Percentiles rank a stretch among this genome's conserved stretches.
phyloP scores from a whole-genome alignment of 176 grass and related monocot genomes.

The Rhynchospora pubera region DNA sequence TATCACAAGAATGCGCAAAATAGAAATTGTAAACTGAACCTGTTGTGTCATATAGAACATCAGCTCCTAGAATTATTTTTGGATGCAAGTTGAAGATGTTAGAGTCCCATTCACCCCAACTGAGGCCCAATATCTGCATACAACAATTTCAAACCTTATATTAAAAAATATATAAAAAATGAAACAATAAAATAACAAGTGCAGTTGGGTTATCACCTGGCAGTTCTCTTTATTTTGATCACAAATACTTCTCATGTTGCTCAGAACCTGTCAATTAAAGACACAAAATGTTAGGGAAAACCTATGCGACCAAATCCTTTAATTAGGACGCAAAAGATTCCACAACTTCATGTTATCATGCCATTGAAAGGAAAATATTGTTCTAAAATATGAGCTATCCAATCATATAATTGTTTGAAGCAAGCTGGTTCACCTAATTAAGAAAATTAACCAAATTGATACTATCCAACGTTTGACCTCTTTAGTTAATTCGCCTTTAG shows the following conservation, averaged over 20 bases:
- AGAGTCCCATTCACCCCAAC: constrained; percentile 74
- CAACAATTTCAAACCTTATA: background rate
- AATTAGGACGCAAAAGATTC: too few species aligned
- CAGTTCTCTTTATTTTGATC: constrained; percentile 50
- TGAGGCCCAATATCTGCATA: constrained; percentile 63
- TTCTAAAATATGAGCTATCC: too few species aligned
- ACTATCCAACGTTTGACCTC: background rate
- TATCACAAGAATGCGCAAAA: background rate
- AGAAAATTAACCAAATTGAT: background rate
- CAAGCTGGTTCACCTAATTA: background rate
- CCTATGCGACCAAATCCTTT: background rate
- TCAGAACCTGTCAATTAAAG: constrained; percentile 45
- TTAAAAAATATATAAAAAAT: background rate
- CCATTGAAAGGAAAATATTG: too few species aligned
- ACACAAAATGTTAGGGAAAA: background rate
- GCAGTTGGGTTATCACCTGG: constrained; percentile 21
- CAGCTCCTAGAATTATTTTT: constrained; percentile 71
- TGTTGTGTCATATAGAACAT: constrained; percentile 68
- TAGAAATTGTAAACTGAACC: constrained; percentile 31
- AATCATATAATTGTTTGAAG: background rate
- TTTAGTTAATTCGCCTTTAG: background rate
- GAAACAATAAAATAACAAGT: background rate
- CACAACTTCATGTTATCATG: too few species aligned
- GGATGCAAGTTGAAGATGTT: constrained; percentile 55
- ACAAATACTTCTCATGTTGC: constrained; percentile 62